phyloP scores from a whole-genome alignment of 306 rosid genomes.

The Mimosa pudica region DNA sequence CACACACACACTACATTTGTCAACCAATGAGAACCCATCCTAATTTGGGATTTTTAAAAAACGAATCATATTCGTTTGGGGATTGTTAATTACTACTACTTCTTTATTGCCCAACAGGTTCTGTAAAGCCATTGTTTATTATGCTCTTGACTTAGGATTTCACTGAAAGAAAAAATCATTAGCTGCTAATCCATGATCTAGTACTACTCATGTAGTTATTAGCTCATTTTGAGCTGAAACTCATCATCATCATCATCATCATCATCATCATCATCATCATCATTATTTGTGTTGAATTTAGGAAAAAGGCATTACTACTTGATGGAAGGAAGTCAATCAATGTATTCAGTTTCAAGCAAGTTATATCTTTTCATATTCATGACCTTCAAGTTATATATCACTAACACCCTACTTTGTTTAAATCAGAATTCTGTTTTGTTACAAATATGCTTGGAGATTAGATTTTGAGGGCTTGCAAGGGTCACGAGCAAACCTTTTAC shows the following conservation, averaged over 20 bases:
- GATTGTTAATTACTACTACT: background rate
- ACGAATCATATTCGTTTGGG: too few species aligned
- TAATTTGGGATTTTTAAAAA: too few species aligned
- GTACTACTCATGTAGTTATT: slow-evolving; percentile 31
- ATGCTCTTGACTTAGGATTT: background rate
- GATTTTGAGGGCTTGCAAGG: too few species aligned
- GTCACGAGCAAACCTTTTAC: too few species aligned
- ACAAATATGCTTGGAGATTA: too few species aligned
- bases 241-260: background rate
- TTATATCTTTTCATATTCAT: background rate
- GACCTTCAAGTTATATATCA: background rate
- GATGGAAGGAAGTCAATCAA: background rate
- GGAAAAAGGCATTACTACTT: background rate
- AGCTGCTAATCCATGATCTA: slow-evolving; percentile 5
- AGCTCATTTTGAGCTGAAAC: slow-evolving; percentile 25
- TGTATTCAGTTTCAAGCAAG: background rate
- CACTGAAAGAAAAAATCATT: slow-evolving; percentile 5
- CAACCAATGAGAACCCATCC: too few species aligned
- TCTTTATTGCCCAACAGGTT: background rate
- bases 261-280: too few species aligned
- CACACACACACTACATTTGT: too few species aligned
- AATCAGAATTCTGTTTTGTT: background rate
- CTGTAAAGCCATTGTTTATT: background rate
- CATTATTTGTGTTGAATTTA: background rate
- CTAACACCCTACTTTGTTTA: background rate